These are phyloP conservation scores for Xylariaceae sp. DNA, from an alignment of 2,329 filamentous ascomycete genomes.

Conservation along the genomic window DNA sequence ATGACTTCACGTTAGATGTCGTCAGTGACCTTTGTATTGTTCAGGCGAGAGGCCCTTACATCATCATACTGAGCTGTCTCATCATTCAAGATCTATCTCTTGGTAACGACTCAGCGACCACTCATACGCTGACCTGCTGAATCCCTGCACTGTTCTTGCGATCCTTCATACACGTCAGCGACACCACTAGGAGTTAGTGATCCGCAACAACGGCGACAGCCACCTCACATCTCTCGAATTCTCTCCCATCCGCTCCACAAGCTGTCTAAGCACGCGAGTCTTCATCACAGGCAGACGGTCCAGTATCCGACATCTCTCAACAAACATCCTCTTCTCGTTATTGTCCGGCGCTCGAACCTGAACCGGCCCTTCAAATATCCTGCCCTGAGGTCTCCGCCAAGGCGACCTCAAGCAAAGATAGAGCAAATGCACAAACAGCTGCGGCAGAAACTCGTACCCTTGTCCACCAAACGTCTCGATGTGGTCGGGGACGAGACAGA, in stretches of 20 bases:
- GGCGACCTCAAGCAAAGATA: slow-evolving; percentile 12
- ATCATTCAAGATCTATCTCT: too few relatives aligned
- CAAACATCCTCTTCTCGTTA: slow-evolving; percentile 20
- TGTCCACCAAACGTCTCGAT: slow-evolving; percentile 21
- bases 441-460: slow-evolving; percentile 12
- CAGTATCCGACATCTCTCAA: not conserved
- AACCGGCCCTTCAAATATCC: not conserved
- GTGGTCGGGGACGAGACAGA: slow-evolving; percentile 10
- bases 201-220: slow-evolving; percentile 16
- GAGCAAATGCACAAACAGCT: slow-evolving; percentile 20
- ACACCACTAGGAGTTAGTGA: not conserved
- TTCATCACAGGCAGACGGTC: not conserved
- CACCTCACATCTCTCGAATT: slow-evolving; percentile 5
- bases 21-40: too few relatives aligned
- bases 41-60: too few relatives aligned
- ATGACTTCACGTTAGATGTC: not conserved
- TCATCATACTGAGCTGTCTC: too few relatives aligned
- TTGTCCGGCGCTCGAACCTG: not conserved
- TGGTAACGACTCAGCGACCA: too few relatives aligned
- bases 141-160: too few relatives aligned
- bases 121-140: too few relatives aligned
- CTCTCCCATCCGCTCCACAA: not conserved
- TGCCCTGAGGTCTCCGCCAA: slow-evolving; percentile 3
- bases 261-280: not conserved
- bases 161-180: too few relatives aligned